A percentile compares a stretch with the other conserved stretches of the same genome.
Evolutionary conservation across 345 rosid species (phyloP).

Genomic region (Angophora floribunda): DNA sequence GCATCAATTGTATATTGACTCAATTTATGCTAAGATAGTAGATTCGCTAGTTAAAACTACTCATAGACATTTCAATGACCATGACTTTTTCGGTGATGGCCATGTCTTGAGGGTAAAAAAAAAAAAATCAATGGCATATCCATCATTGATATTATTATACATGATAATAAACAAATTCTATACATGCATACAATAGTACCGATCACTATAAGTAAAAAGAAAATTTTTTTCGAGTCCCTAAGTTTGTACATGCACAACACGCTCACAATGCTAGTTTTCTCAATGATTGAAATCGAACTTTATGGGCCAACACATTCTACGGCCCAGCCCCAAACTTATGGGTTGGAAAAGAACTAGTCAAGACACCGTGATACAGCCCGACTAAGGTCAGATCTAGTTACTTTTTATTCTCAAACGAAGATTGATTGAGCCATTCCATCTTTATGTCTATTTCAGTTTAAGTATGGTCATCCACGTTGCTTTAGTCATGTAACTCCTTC

Average conservation of each 20-base stretch:
- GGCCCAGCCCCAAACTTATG: neutral
- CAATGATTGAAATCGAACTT: neutral
- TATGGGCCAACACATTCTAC: neutral
- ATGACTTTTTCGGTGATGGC: rapidly evolving
- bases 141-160: neutral
- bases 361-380: neutral
- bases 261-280: neutral
- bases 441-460: neutral
- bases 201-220: neutral
- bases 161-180: neutral
- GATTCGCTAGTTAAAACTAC: neutral
- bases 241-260: neutral
- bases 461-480: neutral
- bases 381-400: neutral
- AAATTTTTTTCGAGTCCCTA: neutral
- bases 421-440: neutral
- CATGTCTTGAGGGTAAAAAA: neutral
- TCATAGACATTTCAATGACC: neutral
- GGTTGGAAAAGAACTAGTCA: neutral
- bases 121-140: neutral
- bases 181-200: neutral
- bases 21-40: neutral
- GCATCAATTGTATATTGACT: no score
- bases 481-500: neutral
- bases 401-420: neutral